Percentiles rank a stretch among this genome's conserved stretches.
phyloP scores from a whole-genome alignment of 768 basidiomycete genomes.

The Pleurotus sapidus region DNA sequence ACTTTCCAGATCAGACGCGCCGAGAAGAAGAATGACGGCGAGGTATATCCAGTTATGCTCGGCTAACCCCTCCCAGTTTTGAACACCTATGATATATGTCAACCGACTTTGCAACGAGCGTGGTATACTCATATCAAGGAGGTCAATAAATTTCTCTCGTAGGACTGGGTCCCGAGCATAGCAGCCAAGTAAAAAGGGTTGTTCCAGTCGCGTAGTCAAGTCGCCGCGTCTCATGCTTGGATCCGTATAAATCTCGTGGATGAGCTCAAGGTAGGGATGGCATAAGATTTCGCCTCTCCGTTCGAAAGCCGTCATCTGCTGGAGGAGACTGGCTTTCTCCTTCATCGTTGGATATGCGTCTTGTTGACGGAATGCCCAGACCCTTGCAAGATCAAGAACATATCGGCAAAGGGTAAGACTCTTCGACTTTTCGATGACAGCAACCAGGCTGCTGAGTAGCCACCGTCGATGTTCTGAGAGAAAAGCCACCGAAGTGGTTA shows the following conservation, averaged over 20 bases:
- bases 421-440: slow-evolving; percentile 88
- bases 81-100: slow-evolving; percentile 87
- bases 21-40: slow-evolving; percentile 84
- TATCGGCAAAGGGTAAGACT: slow-evolving; percentile 75
- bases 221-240: slow-evolving; percentile 85
- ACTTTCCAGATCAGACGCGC: slow-evolving; percentile 47
- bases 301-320: slow-evolving; percentile 87
- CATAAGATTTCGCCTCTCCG: slow-evolving; percentile 75
- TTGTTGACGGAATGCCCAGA: slow-evolving; percentile 86
- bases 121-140: slow-evolving; percentile 87
- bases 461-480: slow-evolving; percentile 86
- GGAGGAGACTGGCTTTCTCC: slow-evolving; percentile 87
- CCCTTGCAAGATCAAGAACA: slow-evolving; percentile 80
- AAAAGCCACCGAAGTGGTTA: slow-evolving; percentile 73
- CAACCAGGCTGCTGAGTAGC: slow-evolving; percentile 73
- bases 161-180: slow-evolving; percentile 76
- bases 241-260: slow-evolving; percentile 93
- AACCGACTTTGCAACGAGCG: slow-evolving; percentile 78
- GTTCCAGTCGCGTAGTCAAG: slow-evolving; percentile 88
- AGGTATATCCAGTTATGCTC: slow-evolving; percentile 95
- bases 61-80: slow-evolving; percentile 91
- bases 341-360: slow-evolving; percentile 91
- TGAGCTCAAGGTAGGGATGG: slow-evolving; percentile 80
- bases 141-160: slow-evolving; percentile 83
- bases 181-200: slow-evolving; percentile 90